These are phyloP conservation scores for Tuber calosporum DNA, from an alignment of 495 filamentous ascomycete genomes.

Conservation along the genomic window DNA sequence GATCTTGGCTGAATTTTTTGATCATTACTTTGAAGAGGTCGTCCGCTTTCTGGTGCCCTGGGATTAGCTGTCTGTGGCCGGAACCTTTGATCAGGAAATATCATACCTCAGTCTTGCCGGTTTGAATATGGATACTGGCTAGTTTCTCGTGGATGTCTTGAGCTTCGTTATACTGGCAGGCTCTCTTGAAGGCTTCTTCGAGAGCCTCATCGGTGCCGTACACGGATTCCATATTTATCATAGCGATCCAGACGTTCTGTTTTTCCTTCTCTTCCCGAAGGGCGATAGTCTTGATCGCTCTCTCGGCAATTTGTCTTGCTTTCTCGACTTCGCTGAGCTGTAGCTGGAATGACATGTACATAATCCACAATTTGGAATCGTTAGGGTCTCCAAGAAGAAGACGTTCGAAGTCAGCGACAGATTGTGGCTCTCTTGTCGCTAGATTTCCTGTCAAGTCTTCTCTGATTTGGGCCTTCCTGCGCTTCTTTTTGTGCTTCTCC, in stretches of 20 bases:
- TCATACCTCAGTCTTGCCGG: conserved; percentile 62
- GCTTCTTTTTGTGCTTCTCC: conserved; percentile 55
- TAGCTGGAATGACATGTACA: conserved; percentile 95
- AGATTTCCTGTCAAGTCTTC: conserved; percentile 83
- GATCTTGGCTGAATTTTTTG: conserved; percentile 71
- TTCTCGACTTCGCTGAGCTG: conserved; percentile 78
- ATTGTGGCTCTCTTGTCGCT: conserved; percentile 82
- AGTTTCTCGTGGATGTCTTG: conserved; percentile 84
- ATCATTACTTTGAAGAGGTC: conserved; percentile 74
- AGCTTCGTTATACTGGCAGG: conserved; percentile 87
- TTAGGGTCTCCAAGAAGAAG: conserved; percentile 86
- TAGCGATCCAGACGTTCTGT: conserved; percentile 86
- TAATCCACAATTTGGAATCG: conserved; percentile 79
- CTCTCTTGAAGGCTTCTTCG: conserved; percentile 81
- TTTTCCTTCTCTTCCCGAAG: conserved; percentile 83
- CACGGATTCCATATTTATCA: conserved; percentile 86
- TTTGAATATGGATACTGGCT: conserved; percentile 89
- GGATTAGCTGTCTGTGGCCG: conserved; percentile 41
- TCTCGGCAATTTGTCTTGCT: conserved; percentile 78
- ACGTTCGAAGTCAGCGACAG: conserved; percentile 82
- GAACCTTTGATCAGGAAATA: conserved; percentile 8
- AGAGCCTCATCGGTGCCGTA: conserved; percentile 81
- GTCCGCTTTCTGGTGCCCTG: conserved; percentile 65
- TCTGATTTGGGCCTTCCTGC: conserved; percentile 68
- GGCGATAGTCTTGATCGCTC: conserved; percentile 79